Evolutionary conservation across 345 rosid genomes (phyloP).

Genomic region (Sapria himalayana): DNA sequence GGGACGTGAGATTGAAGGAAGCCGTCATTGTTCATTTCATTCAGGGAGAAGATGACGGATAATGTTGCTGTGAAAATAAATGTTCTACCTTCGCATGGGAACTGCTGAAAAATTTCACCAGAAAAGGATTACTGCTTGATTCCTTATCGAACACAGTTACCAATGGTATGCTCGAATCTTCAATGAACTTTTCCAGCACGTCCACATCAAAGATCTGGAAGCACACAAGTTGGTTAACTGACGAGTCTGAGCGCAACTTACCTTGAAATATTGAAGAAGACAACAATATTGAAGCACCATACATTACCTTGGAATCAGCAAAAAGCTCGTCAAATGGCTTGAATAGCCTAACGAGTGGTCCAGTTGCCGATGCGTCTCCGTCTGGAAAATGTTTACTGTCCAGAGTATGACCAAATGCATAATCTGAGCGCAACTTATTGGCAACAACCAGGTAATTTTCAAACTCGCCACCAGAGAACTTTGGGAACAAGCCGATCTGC

Average conservation of each 20-base stretch:
- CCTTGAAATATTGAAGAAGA: too few species aligned
- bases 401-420: constrained; percentile 67
- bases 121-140: constrained; percentile 53
- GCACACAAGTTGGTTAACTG: constrained; percentile 3
- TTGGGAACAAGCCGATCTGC: constrained; percentile 85
- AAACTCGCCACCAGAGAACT: constrained; percentile 69
- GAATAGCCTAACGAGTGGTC: constrained; percentile 74
- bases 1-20: too few species aligned
- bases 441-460: constrained; percentile 52
- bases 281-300: too few species aligned
- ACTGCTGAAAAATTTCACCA: constrained; percentile 58
- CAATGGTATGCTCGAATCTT: constrained; percentile 44
- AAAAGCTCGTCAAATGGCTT: constrained; percentile 89
- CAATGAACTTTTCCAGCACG: constrained; percentile 65
- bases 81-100: constrained; percentile 57
- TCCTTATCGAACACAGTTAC: constrained; percentile 61
- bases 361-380: constrained; percentile 66
- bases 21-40: too few species aligned
- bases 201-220: constrained; percentile 57
- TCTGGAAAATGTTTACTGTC: constrained; percentile 81
- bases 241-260: too few species aligned
- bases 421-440: constrained; percentile 69
- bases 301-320: constrained; percentile 56
- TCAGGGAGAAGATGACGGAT: too few species aligned
- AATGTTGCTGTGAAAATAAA: too few species aligned